Evolutionary conservation across 805 yeast genomes (phyloP).

Genomic region (Monosporozyma solicola): DNA sequence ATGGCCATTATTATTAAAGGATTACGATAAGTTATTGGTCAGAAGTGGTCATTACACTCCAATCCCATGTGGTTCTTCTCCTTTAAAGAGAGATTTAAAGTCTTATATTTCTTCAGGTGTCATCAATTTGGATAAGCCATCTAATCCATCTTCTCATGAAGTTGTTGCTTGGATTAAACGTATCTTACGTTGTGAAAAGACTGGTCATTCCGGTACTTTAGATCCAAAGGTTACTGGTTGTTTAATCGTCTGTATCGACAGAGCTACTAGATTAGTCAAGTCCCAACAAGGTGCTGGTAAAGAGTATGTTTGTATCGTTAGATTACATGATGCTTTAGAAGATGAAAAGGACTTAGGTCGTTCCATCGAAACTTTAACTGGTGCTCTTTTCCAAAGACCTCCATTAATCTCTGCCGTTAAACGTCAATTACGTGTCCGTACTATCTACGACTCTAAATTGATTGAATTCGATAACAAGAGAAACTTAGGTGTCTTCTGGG

Average conservation of each 20-base stretch:
- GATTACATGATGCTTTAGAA: conserved; percentile 87
- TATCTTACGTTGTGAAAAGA: conserved; percentile 89
- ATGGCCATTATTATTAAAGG: conserved; percentile 92
- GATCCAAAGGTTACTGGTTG: conserved; percentile 99
- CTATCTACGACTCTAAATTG: conserved; percentile 91
- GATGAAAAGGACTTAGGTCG: conserved; percentile 86
- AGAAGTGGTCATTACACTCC: conserved; percentile 98
- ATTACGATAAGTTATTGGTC: conserved; percentile 87
- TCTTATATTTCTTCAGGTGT: conserved; percentile 90
- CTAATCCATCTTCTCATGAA: conserved; percentile 97
- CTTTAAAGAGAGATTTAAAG: conserved; percentile 87
- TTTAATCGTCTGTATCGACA: conserved; percentile 93
- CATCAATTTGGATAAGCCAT: conserved; percentile 94
- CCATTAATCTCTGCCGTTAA: conserved; percentile 98
- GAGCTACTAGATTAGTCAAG: conserved; percentile 96
- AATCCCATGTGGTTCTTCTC: conserved; percentile 91
- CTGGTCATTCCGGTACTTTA: conserved; percentile 98
- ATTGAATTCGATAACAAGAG: conserved; percentile 93
- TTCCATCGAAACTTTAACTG: conserved; percentile 87
- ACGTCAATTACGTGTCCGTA: conserved; percentile 96
- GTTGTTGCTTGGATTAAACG: conserved; percentile 99
- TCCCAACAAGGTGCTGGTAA: conserved; percentile 99
- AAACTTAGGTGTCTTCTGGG: conserved; percentile 98
- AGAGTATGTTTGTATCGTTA: conserved; percentile 95
- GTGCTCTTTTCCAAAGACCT: conserved; percentile 98